Evolutionary conservation across 176 grass and related monocot species (phyloP).

Genomic region (Musa schizocarpa): DNA sequence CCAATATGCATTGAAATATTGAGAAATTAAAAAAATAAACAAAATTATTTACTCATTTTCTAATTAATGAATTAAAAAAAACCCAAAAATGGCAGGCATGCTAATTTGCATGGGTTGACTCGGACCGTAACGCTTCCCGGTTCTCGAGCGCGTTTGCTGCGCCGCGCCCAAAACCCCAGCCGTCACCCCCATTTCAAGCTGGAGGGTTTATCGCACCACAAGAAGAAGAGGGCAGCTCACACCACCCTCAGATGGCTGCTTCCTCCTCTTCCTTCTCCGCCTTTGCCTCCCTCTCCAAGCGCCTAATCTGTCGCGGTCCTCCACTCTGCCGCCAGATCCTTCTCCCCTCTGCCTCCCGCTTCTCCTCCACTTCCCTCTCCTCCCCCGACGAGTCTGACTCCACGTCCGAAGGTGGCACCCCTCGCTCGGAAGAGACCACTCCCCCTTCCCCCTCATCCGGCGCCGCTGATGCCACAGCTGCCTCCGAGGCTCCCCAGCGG

Average conservation of each 20-base stretch:
- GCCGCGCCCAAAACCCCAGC: not conserved
- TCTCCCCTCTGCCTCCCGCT: slow-evolving; percentile 18
- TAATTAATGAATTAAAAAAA: too few relatives aligned
- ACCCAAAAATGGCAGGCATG: too few relatives aligned
- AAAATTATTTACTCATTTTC: too few relatives aligned
- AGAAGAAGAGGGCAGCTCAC: not conserved
- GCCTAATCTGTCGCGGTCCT: slow-evolving; percentile 26
- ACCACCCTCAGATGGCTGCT: slow-evolving; percentile 29
- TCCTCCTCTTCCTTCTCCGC: slow-evolving; percentile 7
- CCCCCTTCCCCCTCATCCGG: not conserved
- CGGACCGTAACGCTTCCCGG: too few relatives aligned
- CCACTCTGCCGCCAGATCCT: slow-evolving; percentile 11
- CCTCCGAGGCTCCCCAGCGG: not conserved
- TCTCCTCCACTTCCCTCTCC: slow-evolving; percentile 20
- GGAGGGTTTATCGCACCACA: not conserved
- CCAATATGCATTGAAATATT: too few relatives aligned
- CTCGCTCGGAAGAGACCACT: slow-evolving; percentile 5
- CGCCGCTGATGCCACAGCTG: slow-evolving; percentile 6
- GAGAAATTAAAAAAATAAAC: too few relatives aligned
- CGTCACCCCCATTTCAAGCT: not conserved
- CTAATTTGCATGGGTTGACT: too few relatives aligned
- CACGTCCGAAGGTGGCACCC: slow-evolving; percentile 10
- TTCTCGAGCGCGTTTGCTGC: too few relatives aligned
- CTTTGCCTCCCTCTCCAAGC: slow-evolving; percentile 35
- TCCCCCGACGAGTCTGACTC: slow-evolving; percentile 19